phyloP scores from a whole-genome alignment of 2,329 filamentous ascomycete species.

The Verticillium tricorpus region DNA sequence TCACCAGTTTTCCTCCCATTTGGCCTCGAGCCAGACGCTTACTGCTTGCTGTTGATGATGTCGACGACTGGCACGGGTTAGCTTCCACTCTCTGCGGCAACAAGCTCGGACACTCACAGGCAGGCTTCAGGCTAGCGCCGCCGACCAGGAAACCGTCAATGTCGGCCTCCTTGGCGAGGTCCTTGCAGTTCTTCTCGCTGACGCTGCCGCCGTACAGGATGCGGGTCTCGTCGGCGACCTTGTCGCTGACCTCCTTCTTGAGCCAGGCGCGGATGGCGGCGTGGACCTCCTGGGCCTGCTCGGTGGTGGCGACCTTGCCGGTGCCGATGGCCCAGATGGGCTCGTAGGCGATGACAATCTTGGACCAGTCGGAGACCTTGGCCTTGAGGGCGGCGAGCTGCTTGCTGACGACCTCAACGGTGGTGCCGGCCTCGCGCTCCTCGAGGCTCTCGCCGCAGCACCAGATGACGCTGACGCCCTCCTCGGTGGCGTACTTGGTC shows the following conservation, averaged over 20 bases:
- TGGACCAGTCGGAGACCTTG: slow-evolving; percentile 80
- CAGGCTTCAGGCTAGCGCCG: slow-evolving; percentile 94
- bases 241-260: slow-evolving; percentile 67
- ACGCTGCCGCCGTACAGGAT: slow-evolving; percentile 97
- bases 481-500: slow-evolving; percentile 88
- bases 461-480: slow-evolving; percentile 85
- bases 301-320: slow-evolving; percentile 83
- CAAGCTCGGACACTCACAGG: slow-evolving; percentile 56
- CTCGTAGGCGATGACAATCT: slow-evolving; percentile 97
- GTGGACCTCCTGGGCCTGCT: slow-evolving; percentile 93
- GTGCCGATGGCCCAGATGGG: slow-evolving; percentile 97
- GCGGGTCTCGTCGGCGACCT: slow-evolving; percentile 78
- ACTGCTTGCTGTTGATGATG: slow-evolving; percentile 55
- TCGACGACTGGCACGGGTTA: slow-evolving; percentile 43
- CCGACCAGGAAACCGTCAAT: slow-evolving; percentile 98
- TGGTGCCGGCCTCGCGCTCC: slow-evolving; percentile 82
- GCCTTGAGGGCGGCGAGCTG: slow-evolving; percentile 81
- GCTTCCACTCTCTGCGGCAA: not conserved
- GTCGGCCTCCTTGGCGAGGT: slow-evolving; percentile 86
- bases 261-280: slow-evolving; percentile 89
- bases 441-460: slow-evolving; percentile 96
- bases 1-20: not conserved
- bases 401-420: slow-evolving; percentile 76
- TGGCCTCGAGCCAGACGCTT: slow-evolving; percentile 19
- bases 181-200: slow-evolving; percentile 95